phyloP scores from a whole-genome alignment of 2,329 filamentous ascomycete species.

The Bipolaris zeicola region DNA sequence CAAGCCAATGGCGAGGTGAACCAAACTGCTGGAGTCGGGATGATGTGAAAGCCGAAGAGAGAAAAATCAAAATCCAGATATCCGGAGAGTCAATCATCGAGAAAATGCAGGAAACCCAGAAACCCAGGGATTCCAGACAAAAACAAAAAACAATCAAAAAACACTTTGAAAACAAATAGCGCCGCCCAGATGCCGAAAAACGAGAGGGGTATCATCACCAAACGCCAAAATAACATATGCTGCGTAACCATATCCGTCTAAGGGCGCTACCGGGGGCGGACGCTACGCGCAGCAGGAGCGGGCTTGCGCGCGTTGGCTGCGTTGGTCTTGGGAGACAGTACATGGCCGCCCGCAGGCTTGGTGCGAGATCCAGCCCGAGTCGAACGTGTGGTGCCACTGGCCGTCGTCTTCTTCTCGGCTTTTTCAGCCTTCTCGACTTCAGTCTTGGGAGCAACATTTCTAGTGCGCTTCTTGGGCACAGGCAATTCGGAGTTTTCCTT shows the following conservation, averaged over 20 bases:
- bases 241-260: constrained; percentile 15
- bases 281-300: constrained; percentile 24
- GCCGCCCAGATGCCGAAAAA: constrained; percentile 11
- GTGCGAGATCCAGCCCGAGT: constrained; percentile 35
- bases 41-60: not conserved
- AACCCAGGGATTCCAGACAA: not conserved
- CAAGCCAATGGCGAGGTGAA: constrained; percentile 17
- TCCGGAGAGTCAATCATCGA: too few relatives aligned
- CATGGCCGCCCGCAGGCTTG: constrained; percentile 20
- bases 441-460: constrained; percentile 17
- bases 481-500: constrained; percentile 38
- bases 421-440: not conserved
- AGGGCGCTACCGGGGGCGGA: constrained; percentile 28
- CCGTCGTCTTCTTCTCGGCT: not conserved
- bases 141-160: constrained; percentile 1
- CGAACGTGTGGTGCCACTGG: constrained; percentile 20
- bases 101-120: too few relatives aligned
- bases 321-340: constrained; percentile 34
- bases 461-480: constrained; percentile 29
- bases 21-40: not conserved
- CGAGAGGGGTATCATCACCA: constrained; percentile 14
- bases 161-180: constrained; percentile 10
- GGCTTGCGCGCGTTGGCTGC: constrained; percentile 25
- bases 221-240: constrained; percentile 22
- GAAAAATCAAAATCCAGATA: too few relatives aligned